Percentiles rank a stretch among this genome's conserved stretches.
These are phyloP conservation scores for Pseudogymnoascus sp. DNA, from an alignment of 2,329 filamentous ascomycete species.

Conservation along the genomic window DNA sequence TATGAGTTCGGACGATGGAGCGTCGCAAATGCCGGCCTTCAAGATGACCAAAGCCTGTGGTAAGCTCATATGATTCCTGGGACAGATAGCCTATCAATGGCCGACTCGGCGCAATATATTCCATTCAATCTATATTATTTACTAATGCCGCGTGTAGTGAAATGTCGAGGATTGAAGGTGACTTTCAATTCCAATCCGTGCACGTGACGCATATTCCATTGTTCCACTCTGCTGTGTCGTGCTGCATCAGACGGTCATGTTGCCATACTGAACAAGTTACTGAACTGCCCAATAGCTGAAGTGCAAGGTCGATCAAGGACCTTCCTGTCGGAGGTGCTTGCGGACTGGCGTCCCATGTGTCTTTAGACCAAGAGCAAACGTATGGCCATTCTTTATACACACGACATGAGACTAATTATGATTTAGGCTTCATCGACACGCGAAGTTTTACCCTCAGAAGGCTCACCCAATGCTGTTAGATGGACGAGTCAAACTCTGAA, in stretches of 20 bases:
- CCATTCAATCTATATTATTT: not conserved
- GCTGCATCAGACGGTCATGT: not conserved
- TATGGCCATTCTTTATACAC: slow-evolving; percentile 21
- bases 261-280: not conserved
- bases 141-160: slow-evolving; percentile 11
- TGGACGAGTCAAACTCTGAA: slow-evolving; percentile 16
- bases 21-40: not conserved
- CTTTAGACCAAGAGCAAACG: slow-evolving; percentile 36
- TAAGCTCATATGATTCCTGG: not conserved
- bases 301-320: slow-evolving; percentile 31
- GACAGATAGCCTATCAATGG: not conserved
- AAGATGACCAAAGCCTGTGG: slow-evolving; percentile 6
- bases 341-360: slow-evolving; percentile 33
- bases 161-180: slow-evolving; percentile 16
- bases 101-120: not conserved
- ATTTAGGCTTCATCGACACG: slow-evolving; percentile 15
- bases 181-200: not conserved
- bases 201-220: not conserved
- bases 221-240: slow-evolving; percentile 6
- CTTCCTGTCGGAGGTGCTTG: slow-evolving; percentile 30
- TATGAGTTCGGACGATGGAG: slow-evolving; percentile 6
- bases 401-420: slow-evolving; percentile 16
- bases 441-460: slow-evolving; percentile 16
- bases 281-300: slow-evolving; percentile 28
- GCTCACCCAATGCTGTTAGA: slow-evolving; percentile 10